Evolutionary conservation across 257 asterid species (phyloP), one percentile per base, ranked within the genome.

Genomic region (Capsicum rhomboideum): DNA sequence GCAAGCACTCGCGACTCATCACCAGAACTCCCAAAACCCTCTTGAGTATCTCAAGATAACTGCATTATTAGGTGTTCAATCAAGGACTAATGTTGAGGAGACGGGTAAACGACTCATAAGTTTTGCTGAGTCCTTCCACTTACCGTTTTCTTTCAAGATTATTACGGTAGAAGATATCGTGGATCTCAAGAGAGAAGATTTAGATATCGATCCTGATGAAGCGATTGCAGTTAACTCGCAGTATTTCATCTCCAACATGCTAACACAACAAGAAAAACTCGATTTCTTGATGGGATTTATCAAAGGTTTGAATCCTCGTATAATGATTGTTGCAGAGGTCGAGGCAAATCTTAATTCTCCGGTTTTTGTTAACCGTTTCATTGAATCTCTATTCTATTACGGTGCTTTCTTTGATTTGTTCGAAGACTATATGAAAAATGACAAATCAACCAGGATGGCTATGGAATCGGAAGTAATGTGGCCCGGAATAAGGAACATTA

Each of bases 1-100:
- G 92, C 97, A 94, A 82, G 97, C 92, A 53, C 90, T 94, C 2
- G 91, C 89, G 10, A 83, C 72, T 49, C 71, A 82, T 56, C 88
- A 90, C 55, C 6, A 34, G 1, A 85, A 79, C 23, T 23, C 81
- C 14, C 23, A 26, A 42, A 13, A 40, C 74, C 88, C 86, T 18
- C 10, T 90, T 7, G 90, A 91, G 52, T 88, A 84, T 86, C 91
- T 93, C 20, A 93, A 87, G 90, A 79, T 93, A 74, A 94, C 92
- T 26, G 94, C 95, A 23, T 31, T 93, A 0, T 91, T 90, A 75
- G 16, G 34, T 26, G 20, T 18, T 69, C 83, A 79, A 34, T 86
- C 93, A 1, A 85, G 68, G 77, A 63, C 78, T 31, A 87, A 84
- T 8, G 58, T 92, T 42, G 92, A 92, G 86, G 94, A 87, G 83